Percentiles rank a stretch among this genome's conserved stretches.
These are phyloP conservation scores for Cucurbita moschata DNA, from an alignment of 306 rosid genomes.

Conservation along the genomic window DNA sequence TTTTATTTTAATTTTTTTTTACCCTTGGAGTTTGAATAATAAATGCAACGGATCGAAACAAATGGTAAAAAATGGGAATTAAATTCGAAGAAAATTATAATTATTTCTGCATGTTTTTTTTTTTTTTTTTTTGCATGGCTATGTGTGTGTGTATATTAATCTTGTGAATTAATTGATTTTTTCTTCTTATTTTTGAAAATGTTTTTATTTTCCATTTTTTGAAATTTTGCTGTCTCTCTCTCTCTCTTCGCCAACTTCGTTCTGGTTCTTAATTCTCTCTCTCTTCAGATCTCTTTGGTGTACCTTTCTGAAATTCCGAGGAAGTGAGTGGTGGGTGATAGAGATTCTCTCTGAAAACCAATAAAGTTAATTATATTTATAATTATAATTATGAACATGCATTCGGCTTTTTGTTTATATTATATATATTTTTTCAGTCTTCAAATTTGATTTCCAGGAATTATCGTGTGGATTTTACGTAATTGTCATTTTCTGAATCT, in stretches of 20 bases:
- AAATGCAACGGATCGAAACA: no score
- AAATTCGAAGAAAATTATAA: neutral
- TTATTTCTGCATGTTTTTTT: neutral
- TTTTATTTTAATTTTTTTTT: no score
- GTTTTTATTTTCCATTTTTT: neutral
- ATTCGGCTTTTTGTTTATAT: neutral
- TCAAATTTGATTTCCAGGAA: neutral
- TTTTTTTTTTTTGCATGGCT: neutral
- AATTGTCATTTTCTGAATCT: neutral
- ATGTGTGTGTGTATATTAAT: neutral
- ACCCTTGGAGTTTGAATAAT: no score
- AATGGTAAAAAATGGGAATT: no score
- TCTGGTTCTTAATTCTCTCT: neutral
- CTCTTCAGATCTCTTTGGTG: neutral
- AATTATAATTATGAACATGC: neutral
- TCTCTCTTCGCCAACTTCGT: neutral
- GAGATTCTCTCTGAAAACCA: neutral
- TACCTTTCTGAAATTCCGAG: constrained; percentile 3
- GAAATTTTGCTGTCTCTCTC: neutral
- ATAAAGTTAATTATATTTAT: no score
- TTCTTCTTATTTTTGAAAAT: no score
- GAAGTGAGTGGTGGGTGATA: neutral
- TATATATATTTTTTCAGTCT: neutral
- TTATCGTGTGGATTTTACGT: neutral
- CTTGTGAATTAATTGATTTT: neutral